Evolutionary conservation across 345 rosid genomes (phyloP), one percentile per base, ranked within the genome.

Genomic region (Nephelium lappaceum): DNA sequence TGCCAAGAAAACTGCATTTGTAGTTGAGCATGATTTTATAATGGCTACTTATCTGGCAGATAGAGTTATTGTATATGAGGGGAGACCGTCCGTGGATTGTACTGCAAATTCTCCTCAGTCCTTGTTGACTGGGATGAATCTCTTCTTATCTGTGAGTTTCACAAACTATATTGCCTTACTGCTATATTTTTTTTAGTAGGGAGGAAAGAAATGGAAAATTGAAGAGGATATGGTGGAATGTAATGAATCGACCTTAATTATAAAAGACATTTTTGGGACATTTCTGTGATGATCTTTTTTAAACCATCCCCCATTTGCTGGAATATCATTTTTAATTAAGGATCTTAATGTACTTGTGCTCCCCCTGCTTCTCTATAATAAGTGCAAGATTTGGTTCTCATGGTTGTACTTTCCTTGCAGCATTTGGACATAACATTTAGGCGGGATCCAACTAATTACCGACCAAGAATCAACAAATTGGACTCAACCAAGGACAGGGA

Each of bases 21-120:
- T 97, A n/a, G 99, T 97, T 39, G 99, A 97, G 87, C 99, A 97
- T 78, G 98, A 97, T 83, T 97, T 94, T 78, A 97, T 97, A 11
- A 97, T 97, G 99, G 99, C 98, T 8, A 87, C 95, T 8, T 97
- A 94, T 85, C 85, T 97, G 77, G 98, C 98, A 21, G 98, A 97
- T 81, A 81, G 98, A 75, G 99, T 97, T 75, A 92, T 97, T 43
- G 99, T 97, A 39, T 97, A 91, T 19, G 98, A 97, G 88, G 98
- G 99, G 72, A 74, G 55, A 73, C 97, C 99, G 1, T 97, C 98
- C 49, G 83, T 97, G 71, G 97, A 93, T 77, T 97, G 98, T 86
- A 66, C 41, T n/a, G 99, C 99, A 76, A 94, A 94, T 81, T 89
- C 89, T 74, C 98, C 99, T 67, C 99, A 94, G 75, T 94, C 99